Evolutionary conservation across 148 eudicot genomes (phyloP), one percentile per base, ranked within the genome.

Genomic region (Silene conica): DNA sequence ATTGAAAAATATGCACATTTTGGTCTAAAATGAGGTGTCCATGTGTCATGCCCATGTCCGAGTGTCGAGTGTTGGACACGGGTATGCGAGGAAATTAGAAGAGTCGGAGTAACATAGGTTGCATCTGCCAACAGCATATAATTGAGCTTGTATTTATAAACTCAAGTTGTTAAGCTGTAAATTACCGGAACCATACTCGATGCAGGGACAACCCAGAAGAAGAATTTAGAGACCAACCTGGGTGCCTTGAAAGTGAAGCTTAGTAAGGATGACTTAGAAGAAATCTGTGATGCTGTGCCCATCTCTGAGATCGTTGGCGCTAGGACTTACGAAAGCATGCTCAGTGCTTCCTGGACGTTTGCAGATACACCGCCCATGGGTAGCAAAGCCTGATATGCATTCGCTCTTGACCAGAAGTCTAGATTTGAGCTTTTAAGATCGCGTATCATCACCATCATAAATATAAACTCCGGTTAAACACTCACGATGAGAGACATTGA

Each of bases 181-280:
- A 22, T 43, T 41, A 6, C 26, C 13, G 50, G 60, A 76, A 70
- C 58, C 10, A 23, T 25, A n/a, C 19, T 69, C 9, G 59, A 34
- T 48, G 67, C 54, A 83, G 86, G 89, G 28, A 86, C 86, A 43
- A 86, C 86, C 28, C 80, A 83, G 72, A 79, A 79, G 20, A 83
- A 83, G 70, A 83, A 81, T 59, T 80, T 86, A 60, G 85, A 86
- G 11, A 78, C 83, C n/a, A 76, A 75, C 43, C 62, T 80, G 56
- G 81, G 82, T 72, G 77, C 86, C 43, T 63, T 86, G 76, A 72
- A 62, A 50, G 80, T 83, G 48, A 86, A 77, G 76, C 86, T 83
- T 7, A 72, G 76, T 6, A 57, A 75, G 50, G 72, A 79, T 12
- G 89, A 83, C 48, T 45, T 86, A 57, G 75, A 83, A 79, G 85